A percentile compares a stretch with the other conserved stretches of the same genome.
Evolutionary conservation across 2,329 filamentous ascomycete species (phyloP).

Genomic region (Thyridium curvatum): DNA sequence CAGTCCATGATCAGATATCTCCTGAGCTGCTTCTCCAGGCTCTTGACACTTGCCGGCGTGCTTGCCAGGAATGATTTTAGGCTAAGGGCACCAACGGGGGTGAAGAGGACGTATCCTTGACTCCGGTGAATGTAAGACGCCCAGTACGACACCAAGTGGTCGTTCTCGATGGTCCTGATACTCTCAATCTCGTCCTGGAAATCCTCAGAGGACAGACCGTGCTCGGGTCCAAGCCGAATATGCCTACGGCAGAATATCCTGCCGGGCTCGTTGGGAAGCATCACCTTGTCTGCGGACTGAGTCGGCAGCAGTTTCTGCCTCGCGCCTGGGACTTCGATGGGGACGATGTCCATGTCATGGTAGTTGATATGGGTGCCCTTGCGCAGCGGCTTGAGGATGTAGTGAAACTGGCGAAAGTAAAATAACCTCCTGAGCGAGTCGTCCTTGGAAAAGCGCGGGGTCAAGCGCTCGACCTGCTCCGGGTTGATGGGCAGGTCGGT

Average conservation of each 20-base stretch:
- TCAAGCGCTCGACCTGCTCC: slow-evolving; percentile 58
- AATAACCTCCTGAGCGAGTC: slow-evolving; percentile 62
- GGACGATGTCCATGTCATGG: slow-evolving; percentile 61
- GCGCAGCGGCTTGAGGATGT: slow-evolving; percentile 58
- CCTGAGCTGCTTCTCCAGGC: slow-evolving; percentile 52
- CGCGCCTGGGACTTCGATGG: slow-evolving; percentile 61
- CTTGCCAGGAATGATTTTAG: slow-evolving; percentile 62
- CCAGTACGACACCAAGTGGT: slow-evolving; percentile 66
- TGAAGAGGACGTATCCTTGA: slow-evolving; percentile 59
- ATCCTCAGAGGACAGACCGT: slow-evolving; percentile 41
- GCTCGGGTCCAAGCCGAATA: slow-evolving; percentile 41
- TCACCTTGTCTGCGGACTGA: slow-evolving; percentile 48
- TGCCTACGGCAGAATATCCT: slow-evolving; percentile 51
- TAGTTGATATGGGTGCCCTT: slow-evolving; percentile 58
- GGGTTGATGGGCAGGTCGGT: slow-evolving; percentile 64
- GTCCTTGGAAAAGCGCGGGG: slow-evolving; percentile 52
- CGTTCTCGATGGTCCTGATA: slow-evolving; percentile 54
- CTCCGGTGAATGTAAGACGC: slow-evolving; percentile 63
- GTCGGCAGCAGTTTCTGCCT: slow-evolving; percentile 34
- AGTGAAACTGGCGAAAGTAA: slow-evolving; percentile 64
- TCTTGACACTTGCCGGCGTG: slow-evolving; percentile 56
- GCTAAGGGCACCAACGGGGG: slow-evolving; percentile 59
- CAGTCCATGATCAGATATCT: slow-evolving; percentile 61
- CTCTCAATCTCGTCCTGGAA: slow-evolving; percentile 56
- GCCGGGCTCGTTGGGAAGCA: slow-evolving; percentile 55